Base-by-base conservation (phyloP, 495 filamentous ascomycete genomes). In the Letharia columbiana region DNA sequence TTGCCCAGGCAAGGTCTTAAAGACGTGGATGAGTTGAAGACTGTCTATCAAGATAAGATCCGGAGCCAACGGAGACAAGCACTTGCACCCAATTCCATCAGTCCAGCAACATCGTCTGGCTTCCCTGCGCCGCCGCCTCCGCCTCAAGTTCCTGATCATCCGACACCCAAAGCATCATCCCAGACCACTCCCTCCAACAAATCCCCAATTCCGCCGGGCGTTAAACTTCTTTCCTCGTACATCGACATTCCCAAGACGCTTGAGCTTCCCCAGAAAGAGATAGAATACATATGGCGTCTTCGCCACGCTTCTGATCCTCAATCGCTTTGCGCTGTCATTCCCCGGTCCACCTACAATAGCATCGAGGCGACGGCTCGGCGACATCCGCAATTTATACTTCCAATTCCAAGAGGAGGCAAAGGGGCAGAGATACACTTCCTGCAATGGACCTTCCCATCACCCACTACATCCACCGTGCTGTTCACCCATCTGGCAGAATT, bases 401-500 rank as follows among this genome's bases (percentile, higher is more conserved):
- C 94, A 0, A 83, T 97, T 7, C 94, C 92, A 4, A 90, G 90
- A 63, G 79, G 74, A 66, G 71, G 69, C 11, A 65, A 69, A 31
- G 91, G 90, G 71, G 86, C 81, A 70, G 94, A 92, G 80, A 92
- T 91, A 72, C 94, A 86, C 77, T 95, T 85, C 75, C 80, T 86
- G 73, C 91, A 89, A 75, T 92, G 84, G 87, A 87, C 87, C 1
- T 90, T 87, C 71, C 86, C 80, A 66, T 84, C 85, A 17, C 81
- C 81, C 8, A 78, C 84, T 41, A 89, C 88, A 4, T 83, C 86
- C 0, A 96, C 91, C 0, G 86, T 98, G 18, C 85, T 98, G 58
- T 98, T 98, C 77, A 98, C 94, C 11, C 85, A 90, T 69, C 81
- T 98, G 35, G 93, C 88, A 7, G 91, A 96, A 72, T 98, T 87